phyloP scores from a whole-genome alignment of 352 stramenopile species.

The Phytopythium aichiense region DNA sequence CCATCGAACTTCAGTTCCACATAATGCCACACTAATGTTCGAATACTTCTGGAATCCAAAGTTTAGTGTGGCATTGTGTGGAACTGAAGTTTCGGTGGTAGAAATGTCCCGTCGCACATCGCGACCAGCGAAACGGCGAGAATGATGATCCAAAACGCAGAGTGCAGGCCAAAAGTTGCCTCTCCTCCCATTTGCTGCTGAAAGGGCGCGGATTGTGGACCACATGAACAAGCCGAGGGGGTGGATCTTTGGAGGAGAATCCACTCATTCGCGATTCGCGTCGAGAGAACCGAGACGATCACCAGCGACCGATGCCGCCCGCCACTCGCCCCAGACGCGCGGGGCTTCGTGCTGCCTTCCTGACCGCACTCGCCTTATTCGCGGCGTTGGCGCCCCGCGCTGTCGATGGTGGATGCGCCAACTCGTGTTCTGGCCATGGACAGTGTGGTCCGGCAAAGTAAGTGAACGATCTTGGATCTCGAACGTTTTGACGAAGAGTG shows the following conservation, averaged over 20 bases:
- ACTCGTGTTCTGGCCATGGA: constrained; percentile 61
- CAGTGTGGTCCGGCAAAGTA: constrained; percentile 46
- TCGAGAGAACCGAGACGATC: no score
- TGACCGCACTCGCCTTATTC: background rate
- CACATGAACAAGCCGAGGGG: background rate
- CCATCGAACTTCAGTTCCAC: no score
- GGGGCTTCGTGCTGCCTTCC: background rate
- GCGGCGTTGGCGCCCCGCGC: background rate
- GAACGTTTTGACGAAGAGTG: background rate
- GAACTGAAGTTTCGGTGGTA: no score
- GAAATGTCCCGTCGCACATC: no score
- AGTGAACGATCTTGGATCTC: background rate
- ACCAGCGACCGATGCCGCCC: background rate
- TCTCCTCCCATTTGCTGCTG: background rate
- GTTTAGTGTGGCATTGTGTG: no score
- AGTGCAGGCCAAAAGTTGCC: constrained; percentile 3
- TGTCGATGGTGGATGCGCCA: constrained; percentile 33
- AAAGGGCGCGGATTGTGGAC: background rate
- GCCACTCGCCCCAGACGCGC: background rate
- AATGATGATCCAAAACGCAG: background rate
- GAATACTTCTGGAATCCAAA: no score
- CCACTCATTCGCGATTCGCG: background rate
- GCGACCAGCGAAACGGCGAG: background rate
- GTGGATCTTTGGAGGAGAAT: background rate
- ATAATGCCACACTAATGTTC: no score